Conservation (phyloP, 208 protist species). For the Leishmania lainsoni region DNA sequence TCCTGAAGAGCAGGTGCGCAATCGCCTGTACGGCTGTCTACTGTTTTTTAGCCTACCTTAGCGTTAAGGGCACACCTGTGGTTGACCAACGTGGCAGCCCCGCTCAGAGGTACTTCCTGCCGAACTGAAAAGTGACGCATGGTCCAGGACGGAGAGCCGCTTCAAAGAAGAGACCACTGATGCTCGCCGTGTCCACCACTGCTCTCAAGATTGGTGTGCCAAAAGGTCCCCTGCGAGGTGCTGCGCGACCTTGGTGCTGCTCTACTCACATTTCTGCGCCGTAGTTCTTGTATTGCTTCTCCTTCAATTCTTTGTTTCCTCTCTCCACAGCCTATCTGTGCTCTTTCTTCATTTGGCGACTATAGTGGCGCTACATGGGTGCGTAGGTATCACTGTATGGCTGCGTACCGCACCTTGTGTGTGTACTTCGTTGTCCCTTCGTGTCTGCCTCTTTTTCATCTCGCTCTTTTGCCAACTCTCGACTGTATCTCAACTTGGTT, state of each 20-base stretch:
- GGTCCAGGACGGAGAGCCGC: background rate
- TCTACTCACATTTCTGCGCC: background rate
- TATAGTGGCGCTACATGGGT: background rate
- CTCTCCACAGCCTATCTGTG: background rate
- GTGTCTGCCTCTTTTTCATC: background rate
- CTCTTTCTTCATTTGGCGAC: background rate
- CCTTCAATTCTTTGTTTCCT: background rate
- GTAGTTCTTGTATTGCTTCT: background rate
- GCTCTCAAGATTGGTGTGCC: background rate
- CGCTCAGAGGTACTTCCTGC: background rate
- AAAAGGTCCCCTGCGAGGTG: background rate
- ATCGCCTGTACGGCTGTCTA: background rate
- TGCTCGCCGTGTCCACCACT: background rate
- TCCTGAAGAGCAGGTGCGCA: background rate
- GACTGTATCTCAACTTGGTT: background rate
- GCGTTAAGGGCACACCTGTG: background rate
- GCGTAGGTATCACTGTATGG: background rate
- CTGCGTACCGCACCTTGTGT: background rate
- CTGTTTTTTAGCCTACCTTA: background rate
- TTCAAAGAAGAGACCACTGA: background rate
- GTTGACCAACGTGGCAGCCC: background rate
- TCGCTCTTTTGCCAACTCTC: background rate
- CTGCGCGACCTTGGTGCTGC: background rate
- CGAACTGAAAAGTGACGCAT: background rate
- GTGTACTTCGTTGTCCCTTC: background rate